Conservation (phyloP, 2,329 filamentous ascomycete species). For the Fusarium ramigenum region DNA sequence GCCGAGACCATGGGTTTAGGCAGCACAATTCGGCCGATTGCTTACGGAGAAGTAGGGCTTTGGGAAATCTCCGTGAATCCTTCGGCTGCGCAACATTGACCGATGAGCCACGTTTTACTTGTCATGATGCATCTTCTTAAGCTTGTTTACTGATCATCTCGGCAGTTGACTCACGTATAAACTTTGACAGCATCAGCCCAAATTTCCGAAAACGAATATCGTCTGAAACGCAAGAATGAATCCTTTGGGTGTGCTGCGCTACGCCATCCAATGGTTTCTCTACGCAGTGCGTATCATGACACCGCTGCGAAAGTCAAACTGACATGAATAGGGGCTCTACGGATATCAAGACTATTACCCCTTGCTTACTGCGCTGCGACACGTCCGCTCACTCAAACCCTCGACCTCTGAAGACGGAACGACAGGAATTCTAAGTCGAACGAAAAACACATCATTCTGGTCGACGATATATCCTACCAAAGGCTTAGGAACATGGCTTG, state of each 20-base stretch:
- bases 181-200: not conserved
- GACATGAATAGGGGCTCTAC: not conserved
- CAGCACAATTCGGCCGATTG: not conserved
- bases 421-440: not conserved
- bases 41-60: not conserved
- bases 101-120: not conserved
- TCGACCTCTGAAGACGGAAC: not conserved
- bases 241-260: not conserved
- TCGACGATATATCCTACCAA: not conserved
- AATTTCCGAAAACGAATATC: not conserved
- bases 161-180: not conserved
- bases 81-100: not conserved
- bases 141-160: not conserved
- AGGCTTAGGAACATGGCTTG: not conserved
- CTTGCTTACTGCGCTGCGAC: not conserved
- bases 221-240: not conserved
- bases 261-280: not conserved
- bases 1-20: not conserved
- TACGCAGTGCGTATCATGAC: not conserved
- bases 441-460: not conserved
- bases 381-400: not conserved
- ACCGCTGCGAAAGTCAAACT: fast-evolving
- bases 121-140: not conserved
- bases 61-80: not conserved
- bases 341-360: not conserved